Evolutionary conservation across 345 rosid genomes (phyloP).

Genomic region (Lepidium didymum): DNA sequence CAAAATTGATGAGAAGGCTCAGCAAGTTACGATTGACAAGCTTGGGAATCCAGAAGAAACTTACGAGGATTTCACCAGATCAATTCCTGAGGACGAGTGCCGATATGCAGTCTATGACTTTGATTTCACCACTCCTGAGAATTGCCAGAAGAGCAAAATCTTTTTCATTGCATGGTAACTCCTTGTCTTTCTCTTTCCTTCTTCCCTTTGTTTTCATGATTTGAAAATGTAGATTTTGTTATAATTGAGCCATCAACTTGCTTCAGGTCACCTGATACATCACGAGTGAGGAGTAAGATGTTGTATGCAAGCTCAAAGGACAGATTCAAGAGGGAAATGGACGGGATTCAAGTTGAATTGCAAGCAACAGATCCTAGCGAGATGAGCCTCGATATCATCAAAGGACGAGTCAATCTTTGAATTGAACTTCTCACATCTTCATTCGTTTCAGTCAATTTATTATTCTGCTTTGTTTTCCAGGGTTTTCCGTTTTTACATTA

Average conservation of each 20-base stretch:
- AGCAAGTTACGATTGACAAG: conserved; percentile 52
- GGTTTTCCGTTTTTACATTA: neutral
- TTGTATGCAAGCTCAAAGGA: conserved; percentile 71
- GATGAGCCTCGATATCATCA: conserved; percentile 64
- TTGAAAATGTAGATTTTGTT: neutral
- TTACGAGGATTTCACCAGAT: conserved; percentile 47
- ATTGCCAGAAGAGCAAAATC: conserved; percentile 68
- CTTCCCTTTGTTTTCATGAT: neutral
- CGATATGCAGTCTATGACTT: conserved; percentile 45
- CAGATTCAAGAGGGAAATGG: conserved; percentile 69
- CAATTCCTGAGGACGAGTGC: conserved; percentile 55
- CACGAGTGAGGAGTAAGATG: conserved; percentile 74
- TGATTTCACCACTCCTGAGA: conserved; percentile 60
- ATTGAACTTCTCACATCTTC: neutral
- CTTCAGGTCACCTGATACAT: conserved; percentile 58
- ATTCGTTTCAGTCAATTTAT: conserved; percentile 3
- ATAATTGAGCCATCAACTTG: neutral
- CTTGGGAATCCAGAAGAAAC: conserved; percentile 48
- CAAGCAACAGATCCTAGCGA: conserved; percentile 75
- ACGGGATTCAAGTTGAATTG: conserved; percentile 67
- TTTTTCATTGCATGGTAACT: conserved; percentile 64
- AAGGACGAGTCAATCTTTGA: conserved; percentile 41
- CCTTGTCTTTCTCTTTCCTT: neutral
- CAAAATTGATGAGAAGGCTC: conserved; percentile 61
- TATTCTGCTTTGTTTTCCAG: conserved; percentile 5